Conservation (phyloP, 1,284 basidiomycete species). For the Ganoderma sinense region DNA sequence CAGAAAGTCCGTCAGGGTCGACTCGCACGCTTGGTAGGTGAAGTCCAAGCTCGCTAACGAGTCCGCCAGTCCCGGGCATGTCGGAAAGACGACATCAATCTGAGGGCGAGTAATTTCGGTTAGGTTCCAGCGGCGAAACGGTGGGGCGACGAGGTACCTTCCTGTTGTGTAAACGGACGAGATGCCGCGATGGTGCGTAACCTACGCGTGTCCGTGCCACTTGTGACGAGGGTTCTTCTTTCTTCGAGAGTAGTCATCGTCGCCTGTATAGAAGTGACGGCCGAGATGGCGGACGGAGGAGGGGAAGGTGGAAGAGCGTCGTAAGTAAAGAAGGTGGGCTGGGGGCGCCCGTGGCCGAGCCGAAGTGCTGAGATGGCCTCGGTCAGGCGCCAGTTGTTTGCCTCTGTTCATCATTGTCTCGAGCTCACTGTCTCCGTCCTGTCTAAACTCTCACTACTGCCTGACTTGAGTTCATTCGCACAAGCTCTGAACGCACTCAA, state of each 20-base stretch:
- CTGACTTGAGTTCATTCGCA: background rate
- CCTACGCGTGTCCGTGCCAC: background rate
- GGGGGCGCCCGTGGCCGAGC: background rate
- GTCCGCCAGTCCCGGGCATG: conserved; percentile 43
- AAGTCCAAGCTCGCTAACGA: conserved; percentile 49
- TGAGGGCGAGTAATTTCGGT: conserved; percentile 32
- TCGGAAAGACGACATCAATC: conserved; percentile 65
- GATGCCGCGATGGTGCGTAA: conserved; percentile 17
- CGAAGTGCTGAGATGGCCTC: background rate
- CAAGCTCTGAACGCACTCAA: no score
- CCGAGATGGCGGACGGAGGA: background rate
- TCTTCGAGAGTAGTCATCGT: conserved; percentile 4
- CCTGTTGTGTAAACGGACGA: conserved; percentile 29
- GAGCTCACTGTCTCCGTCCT: background rate
- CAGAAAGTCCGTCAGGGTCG: conserved; percentile 51
- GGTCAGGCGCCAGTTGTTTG: background rate
- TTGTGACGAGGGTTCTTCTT: background rate
- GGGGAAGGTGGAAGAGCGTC: background rate
- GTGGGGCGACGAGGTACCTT: conserved; percentile 9
- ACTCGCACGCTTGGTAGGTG: conserved; percentile 49
- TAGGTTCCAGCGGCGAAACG: background rate
- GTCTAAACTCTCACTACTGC: background rate
- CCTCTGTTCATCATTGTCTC: background rate
- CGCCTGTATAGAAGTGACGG: background rate
- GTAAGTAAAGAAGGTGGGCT: background rate